A percentile compares a stretch with the other conserved stretches of the same genome.
Evolutionary conservation across 1,284 basidiomycete genomes (phyloP).

Genomic region (Pyrrhoderma lamaoense): DNA sequence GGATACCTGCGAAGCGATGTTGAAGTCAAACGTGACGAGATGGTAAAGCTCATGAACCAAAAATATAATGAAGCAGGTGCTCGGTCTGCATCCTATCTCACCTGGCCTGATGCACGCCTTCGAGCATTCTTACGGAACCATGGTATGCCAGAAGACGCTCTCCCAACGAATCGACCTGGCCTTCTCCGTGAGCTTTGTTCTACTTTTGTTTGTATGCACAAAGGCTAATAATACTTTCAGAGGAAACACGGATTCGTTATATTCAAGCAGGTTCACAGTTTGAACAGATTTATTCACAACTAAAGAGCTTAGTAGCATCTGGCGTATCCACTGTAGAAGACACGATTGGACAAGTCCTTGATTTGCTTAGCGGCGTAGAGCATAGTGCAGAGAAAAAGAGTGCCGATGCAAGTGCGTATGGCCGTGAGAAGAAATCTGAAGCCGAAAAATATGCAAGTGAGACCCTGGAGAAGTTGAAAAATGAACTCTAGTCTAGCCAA

Average conservation of each 20-base stretch:
- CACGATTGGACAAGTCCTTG: constrained; percentile 43
- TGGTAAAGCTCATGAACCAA: constrained; percentile 57
- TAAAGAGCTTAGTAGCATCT: constrained; percentile 54
- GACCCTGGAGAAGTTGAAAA: too few species aligned
- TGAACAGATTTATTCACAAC: constrained; percentile 49
- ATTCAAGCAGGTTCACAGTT: constrained; percentile 52
- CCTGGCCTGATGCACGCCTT: constrained; percentile 87
- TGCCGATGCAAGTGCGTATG: too few species aligned
- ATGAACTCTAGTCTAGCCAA: too few species aligned
- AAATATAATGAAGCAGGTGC: constrained; percentile 44
- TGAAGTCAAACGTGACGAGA: constrained; percentile 64
- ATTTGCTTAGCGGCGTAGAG: constrained; percentile 38
- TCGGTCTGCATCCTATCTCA: constrained; percentile 56
- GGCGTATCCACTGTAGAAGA: constrained; percentile 66
- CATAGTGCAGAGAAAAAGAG: constrained; percentile 18
- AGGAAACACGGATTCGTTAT: constrained; percentile 75
- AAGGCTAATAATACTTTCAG: constrained; percentile 31
- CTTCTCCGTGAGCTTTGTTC: constrained; percentile 55
- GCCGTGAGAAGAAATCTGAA: too few species aligned
- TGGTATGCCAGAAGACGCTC: constrained; percentile 58
- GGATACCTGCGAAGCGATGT: constrained; percentile 64
- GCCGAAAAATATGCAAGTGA: too few species aligned
- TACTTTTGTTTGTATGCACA: too few species aligned
- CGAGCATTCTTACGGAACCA: constrained; percentile 75
- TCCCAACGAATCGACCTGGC: constrained; percentile 58